Evolutionary conservation across 495 filamentous ascomycete genomes (phyloP), one percentile per base, ranked within the genome.

Genomic region (Penicillium simplicissimum): DNA sequence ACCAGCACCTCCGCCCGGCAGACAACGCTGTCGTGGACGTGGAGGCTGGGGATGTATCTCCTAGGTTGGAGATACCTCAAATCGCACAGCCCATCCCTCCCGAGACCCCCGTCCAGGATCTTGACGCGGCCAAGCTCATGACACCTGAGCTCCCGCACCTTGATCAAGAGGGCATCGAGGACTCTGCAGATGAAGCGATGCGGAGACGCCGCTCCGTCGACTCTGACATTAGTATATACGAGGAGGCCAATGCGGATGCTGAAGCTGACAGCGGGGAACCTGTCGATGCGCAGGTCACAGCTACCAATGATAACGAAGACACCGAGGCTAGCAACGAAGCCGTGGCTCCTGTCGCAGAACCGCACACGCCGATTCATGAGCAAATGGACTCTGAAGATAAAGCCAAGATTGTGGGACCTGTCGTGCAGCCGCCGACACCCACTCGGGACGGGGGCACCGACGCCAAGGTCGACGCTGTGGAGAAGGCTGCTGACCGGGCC

Each of bases 161-260:
- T 21, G 43, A 64, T 23, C 31, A 31, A 11, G 37, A 57, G 21
- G 47, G 37, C 4, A 51, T 55, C 5, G 61, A 68, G 2, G 58
- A 59, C 14, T 55, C 58, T 19, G 25, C 63, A 17, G 38, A 48
- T 13, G 56, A 53, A 15, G 37, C 47, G 11, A 48, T 55, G 2
- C 55, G 25, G 35, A 63, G 56, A 17, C 62, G 69, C 36, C 15
- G 37, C 35, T 72, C 69, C 34, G 57, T 63, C 10, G 62, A 66
- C 36, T 70, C 69, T n/a, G 69, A 66, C 15, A 23, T 47, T 21
- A 70, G 67, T 38, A 51, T 72, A 14, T 72, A 72, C 47, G 67
- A 70, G 62, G 69, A 71, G 58, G 69, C 67, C 8, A 62, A 28
- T 55, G 62, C 56, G 17, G 60, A 58, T 6, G 58, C 62, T 35